phyloP scores from a whole-genome alignment of 495 filamentous ascomycete genomes.

The Parathielavia hyrcaniae region DNA sequence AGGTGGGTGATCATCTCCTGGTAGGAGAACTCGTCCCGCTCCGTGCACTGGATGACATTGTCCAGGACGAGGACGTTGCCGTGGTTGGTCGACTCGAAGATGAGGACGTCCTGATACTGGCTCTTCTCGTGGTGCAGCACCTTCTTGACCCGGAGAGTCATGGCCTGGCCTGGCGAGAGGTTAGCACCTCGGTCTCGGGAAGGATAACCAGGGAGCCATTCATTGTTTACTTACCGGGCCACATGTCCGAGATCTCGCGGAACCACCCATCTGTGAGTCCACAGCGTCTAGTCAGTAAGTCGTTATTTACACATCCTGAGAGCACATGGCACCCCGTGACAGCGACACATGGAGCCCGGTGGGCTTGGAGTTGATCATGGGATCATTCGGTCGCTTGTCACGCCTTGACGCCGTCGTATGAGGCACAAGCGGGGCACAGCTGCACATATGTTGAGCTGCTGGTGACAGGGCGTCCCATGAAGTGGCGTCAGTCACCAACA shows the following conservation, averaged over 20 bases:
- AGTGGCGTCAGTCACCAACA: neutral
- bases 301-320: too few relatives aligned
- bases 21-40: slow-evolving; percentile 98
- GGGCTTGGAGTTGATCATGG: too few relatives aligned
- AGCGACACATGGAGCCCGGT: too few relatives aligned
- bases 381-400: neutral
- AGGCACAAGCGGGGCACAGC: neutral
- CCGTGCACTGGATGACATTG: slow-evolving; percentile 97
- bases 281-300: slow-evolving; percentile 4
- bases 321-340: too few relatives aligned
- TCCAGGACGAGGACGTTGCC: slow-evolving; percentile 96
- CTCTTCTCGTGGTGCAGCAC: slow-evolving; percentile 98
- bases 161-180: slow-evolving; percentile 63
- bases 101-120: slow-evolving; percentile 96
- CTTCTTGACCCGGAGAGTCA: slow-evolving; percentile 97
- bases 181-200: neutral
- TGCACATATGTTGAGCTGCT: neutral
- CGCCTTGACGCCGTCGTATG: neutral
- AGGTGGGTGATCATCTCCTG: slow-evolving; percentile 99
- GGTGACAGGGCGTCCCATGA: neutral
- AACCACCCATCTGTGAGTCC: slow-evolving; percentile 87
- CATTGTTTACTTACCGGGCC: slow-evolving; percentile 58
- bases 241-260: slow-evolving; percentile 95
- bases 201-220: neutral
- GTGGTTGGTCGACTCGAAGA: slow-evolving; percentile 96